Evolutionary conservation across 345 rosid genomes (phyloP).

Genomic region (Arabidopsis thaliana): TAIR10.1 NC_003070.9:19565501-19566000

Average conservation of each 20-base stretch:
- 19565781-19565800: conserved; percentile 45
- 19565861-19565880: conserved; percentile 4
- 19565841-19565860: conserved; percentile 13
- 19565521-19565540: too few species aligned
- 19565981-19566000: neutral
- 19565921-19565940: conserved; percentile 36
- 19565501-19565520: too few species aligned
- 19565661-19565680: conserved; percentile 25
- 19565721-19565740: conserved; percentile 42
- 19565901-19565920: conserved; percentile 21
- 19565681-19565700: conserved; percentile 52
- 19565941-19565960: conserved; percentile 38
- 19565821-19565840: conserved; percentile 34
- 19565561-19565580: too few species aligned
- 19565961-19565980: conserved; percentile 33
- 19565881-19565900: neutral
- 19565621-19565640: conserved; percentile 35
- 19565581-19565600: neutral
- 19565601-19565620: neutral
- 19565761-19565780: conserved; percentile 41
- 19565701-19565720: conserved; percentile 47
- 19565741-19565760: conserved; percentile 39
- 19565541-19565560: too few species aligned
- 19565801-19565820: conserved; percentile 21
- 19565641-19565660: conserved; percentile 41